Base-by-base conservation (phyloP, 768 basidiomycete species). In the Daedaleopsis nitida region DNA sequence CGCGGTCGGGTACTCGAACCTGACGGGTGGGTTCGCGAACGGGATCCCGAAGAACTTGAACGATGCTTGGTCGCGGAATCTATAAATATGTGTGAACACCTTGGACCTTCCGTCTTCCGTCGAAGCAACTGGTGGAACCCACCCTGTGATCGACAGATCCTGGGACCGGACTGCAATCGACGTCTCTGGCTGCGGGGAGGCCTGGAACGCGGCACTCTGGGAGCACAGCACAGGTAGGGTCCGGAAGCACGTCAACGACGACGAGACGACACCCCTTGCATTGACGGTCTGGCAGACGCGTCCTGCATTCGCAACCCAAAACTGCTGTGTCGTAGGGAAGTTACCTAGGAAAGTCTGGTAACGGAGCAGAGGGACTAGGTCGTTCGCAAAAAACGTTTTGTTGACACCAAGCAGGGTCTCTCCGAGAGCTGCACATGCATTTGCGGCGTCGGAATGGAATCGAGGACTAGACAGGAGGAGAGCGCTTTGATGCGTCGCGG, bases 1-100 rank as follows among this genome's bases (percentile, higher is more conserved):
- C 5, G 72, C 53, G 2, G 66, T 70, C 2, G 83, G 80, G 68
- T 83, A 80, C 14, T 74, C 71, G 66, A 79, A 83, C 3, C 81
- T 74, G 47, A 64, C 55, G 12, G 78, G 75, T 1, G 77, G 76
- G 58, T 80, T 70, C 5, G 81, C 80, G 60, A 79, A 83, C 0
- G 79, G 82, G 44, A 85, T 79, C 13, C 83, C 82, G 13, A 81
- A 68, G 74, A 85, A 83, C 17, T 79, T 75, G 73, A 84, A 83
- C 1, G 80, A 79, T 0, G 78, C 68, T 38, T 78, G 76, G 64
- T 83, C 81, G 19, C 81, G 80, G 44, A 74, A 78, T 0, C 80
- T 81, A 45, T 24, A 14, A 1, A 43, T 49, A 49, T 24, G 47
- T 14, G 47, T 49, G n/a, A 47, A 21, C 23, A 6, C 13, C 19